Percentiles rank a stretch among this genome's conserved stretches.
Evolutionary conservation across 2,329 filamentous ascomycete genomes (phyloP).

Genomic region (Pseudodiploospora longispora): DNA sequence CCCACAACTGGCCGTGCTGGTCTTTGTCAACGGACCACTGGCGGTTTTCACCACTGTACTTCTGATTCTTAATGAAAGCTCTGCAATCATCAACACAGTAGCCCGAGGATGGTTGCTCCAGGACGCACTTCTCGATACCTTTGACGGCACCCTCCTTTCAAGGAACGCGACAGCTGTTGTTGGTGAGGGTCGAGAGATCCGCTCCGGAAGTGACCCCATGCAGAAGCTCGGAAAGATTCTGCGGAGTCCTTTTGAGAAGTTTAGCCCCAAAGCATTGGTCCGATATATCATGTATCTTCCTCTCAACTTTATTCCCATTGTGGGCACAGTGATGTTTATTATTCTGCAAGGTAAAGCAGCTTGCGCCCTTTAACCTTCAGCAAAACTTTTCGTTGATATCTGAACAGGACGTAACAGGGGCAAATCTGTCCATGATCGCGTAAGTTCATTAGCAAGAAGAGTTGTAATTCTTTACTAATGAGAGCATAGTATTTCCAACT

Average conservation of each 20-base stretch:
- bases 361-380: not conserved
- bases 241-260: slow-evolving; percentile 49
- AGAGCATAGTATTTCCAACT: slow-evolving; percentile 74
- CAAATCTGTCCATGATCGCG: slow-evolving; percentile 42
- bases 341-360: slow-evolving; percentile 55
- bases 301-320: slow-evolving; percentile 84
- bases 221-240: slow-evolving; percentile 48
- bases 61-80: slow-evolving; percentile 57
- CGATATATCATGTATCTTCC: slow-evolving; percentile 80
- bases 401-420: slow-evolving; percentile 38
- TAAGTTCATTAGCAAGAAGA: slow-evolving; percentile 25
- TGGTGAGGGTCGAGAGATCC: slow-evolving; percentile 65
- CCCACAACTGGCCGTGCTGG: slow-evolving; percentile 74
- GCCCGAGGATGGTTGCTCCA: slow-evolving; percentile 68
- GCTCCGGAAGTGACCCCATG: slow-evolving; percentile 50
- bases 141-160: slow-evolving; percentile 63
- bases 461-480: slow-evolving; percentile 6
- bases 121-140: slow-evolving; percentile 79
- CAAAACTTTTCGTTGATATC: not conserved
- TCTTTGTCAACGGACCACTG: slow-evolving; percentile 77
- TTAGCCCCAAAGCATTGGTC: slow-evolving; percentile 56
- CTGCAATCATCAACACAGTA: slow-evolving; percentile 47
- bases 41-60: slow-evolving; percentile 66
- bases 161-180: slow-evolving; percentile 53
- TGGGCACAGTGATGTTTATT: slow-evolving; percentile 77